Evolutionary conservation across 805 yeast species (phyloP), one percentile per base, ranked within the genome.

Genomic region (Candida nanaspora): DNA sequence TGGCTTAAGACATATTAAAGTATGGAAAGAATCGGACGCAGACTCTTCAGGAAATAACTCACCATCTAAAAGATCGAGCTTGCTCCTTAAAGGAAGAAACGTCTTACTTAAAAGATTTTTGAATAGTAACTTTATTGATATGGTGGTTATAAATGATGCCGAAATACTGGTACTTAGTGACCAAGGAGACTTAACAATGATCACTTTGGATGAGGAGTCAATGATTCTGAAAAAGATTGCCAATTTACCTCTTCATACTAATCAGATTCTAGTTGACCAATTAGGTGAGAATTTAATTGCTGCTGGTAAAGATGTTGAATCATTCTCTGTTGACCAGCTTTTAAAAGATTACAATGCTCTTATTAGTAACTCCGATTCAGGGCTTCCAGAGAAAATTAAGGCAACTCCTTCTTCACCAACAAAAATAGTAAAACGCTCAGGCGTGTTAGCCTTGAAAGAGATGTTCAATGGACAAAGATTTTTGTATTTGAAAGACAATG

Each of bases 1-100:
- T 35, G 91, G 91, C 0, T 59, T 77, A 13, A 66, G 89, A 25
- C 73, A 78, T 44, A 60, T 82, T 15, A 77, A 81, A 41, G 58
- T 78, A 0, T 83, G 91, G 91, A 70, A 63, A 46, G 51, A 53
- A 37, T 3, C 22, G 3, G 18, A 13, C 4, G 4, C 16, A 15
- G 51, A 49, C 30, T 18, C 39, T 2, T 27, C 37, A 6, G 41
- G 49, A 16, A n/a, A 41, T 6, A 35, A 31, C 11, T 44, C 40
- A 33, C 28, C 28, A 21, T 4, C 20, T 10, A 27, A 27, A 15
- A 27, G 22, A 19, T 15, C 18, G 8, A n/a, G 19, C 10, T 33
- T 40, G 7, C 49, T 53, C 8, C 57, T 83, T 8, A 66, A 66
- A 36, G 88, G 89, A 0, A 69, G 81, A 40, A 82, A 75, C 48